These are phyloP conservation scores for Aspergillus neotritici DNA, from an alignment of 2,329 filamentous ascomycete genomes.

Conservation along the genomic window DNA sequence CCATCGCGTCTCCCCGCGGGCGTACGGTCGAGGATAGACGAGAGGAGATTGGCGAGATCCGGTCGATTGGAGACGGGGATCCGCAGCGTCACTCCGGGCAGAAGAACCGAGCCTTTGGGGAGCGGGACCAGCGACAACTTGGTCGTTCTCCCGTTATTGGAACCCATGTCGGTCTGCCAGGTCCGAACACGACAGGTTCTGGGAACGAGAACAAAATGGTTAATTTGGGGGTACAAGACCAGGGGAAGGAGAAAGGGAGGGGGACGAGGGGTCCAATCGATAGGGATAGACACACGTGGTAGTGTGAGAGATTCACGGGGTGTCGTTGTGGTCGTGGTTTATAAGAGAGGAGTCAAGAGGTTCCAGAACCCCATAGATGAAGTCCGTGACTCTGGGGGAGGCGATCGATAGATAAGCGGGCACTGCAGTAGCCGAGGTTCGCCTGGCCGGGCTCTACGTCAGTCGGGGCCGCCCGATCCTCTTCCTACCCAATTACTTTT, in stretches of 20 bases:
- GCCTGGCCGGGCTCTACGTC: slow-evolving; percentile 15
- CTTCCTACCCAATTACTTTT: too few species aligned
- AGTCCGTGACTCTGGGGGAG: slow-evolving; percentile 26
- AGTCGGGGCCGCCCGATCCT: slow-evolving; percentile 4
- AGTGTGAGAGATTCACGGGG: slow-evolving; percentile 1
- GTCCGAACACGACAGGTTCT: not conserved
- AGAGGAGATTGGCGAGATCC: slow-evolving; percentile 82
- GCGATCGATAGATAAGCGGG: slow-evolving; percentile 27
- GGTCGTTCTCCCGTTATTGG: slow-evolving; percentile 34
- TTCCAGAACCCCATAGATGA: slow-evolving; percentile 30
- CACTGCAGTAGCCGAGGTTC: slow-evolving; percentile 32
- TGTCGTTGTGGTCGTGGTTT: slow-evolving; percentile 7
- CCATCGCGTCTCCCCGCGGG: slow-evolving; percentile 59
- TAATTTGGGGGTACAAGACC: not conserved
- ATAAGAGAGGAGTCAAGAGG: slow-evolving; percentile 13
- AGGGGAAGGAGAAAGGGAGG: slow-evolving; percentile 1
- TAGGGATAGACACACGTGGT: not conserved
- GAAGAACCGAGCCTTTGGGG: slow-evolving; percentile 70
- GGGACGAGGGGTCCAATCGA: not conserved
- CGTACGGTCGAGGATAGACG: slow-evolving; percentile 73
- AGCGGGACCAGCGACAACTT: slow-evolving; percentile 74
- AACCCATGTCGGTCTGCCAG: slow-evolving; percentile 27
- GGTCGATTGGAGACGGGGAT: slow-evolving; percentile 77
- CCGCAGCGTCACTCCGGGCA: slow-evolving; percentile 79
- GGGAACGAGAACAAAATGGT: not conserved